Percentiles rank a stretch among this genome's conserved stretches.
Conservation (phyloP, 202 grass and related monocot genomes). For the Setaria italica region DNA sequence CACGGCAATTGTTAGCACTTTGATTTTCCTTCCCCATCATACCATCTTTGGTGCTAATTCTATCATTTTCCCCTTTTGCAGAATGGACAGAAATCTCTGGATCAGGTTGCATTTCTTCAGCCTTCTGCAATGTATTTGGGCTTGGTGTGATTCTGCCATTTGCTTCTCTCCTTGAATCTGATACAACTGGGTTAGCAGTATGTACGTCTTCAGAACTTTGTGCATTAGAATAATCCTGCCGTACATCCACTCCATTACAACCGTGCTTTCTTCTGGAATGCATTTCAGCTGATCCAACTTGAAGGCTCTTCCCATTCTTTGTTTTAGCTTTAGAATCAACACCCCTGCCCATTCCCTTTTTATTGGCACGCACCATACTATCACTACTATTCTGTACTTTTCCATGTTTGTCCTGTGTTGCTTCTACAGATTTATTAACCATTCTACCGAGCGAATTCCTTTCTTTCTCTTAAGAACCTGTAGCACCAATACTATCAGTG, state of each 20-base stretch:
- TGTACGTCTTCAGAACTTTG: constrained; percentile 24
- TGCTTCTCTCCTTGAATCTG: neutral
- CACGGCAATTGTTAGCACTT: constrained; percentile 4
- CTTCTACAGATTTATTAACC: constrained; percentile 3
- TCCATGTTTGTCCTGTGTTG: constrained; percentile 13
- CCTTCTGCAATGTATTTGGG: constrained; percentile 18
- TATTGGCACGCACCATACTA: neutral
- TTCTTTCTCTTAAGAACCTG: constrained; percentile 42
- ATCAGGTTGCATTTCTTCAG: constrained; percentile 1
- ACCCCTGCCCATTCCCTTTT: constrained; percentile 8
- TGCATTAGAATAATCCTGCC: constrained; percentile 1
- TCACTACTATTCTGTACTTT: neutral
- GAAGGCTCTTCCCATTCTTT: constrained; percentile 34
- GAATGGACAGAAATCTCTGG: constrained; percentile 29
- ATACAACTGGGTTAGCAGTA: neutral
- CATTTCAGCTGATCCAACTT: constrained; percentile 30
- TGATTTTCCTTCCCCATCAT: constrained; percentile 23
- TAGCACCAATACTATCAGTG: constrained; percentile 10
- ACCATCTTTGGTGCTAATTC: constrained; percentile 19
- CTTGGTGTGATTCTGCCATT: constrained; percentile 7
- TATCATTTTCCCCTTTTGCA: constrained; percentile 8
- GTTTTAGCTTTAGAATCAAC: constrained; percentile 27
- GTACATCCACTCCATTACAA: constrained; percentile 1
- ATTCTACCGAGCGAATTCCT: constrained; percentile 17
- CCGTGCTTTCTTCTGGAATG: constrained; percentile 18